A percentile compares a stretch with the other conserved stretches of the same genome.
phyloP scores from a whole-genome alignment of 768 basidiomycete genomes.

The Boletus rufocinnamomeus region DNA sequence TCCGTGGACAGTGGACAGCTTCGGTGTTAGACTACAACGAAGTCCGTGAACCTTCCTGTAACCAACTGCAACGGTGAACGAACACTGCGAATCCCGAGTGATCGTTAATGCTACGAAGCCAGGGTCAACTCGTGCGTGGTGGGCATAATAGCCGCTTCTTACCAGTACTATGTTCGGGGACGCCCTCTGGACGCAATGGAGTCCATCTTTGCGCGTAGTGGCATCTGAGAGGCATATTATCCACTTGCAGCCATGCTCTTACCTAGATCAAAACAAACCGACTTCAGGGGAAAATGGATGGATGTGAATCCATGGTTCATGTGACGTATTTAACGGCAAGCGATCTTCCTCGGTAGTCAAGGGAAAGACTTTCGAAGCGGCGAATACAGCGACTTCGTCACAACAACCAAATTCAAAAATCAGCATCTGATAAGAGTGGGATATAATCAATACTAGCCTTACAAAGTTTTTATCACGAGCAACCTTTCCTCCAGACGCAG shows the following conservation, averaged over 20 bases:
- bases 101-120: no score
- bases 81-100: no score
- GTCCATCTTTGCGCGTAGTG: background rate
- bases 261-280: no score
- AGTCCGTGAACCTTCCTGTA: background rate
- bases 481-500: conserved; percentile 20
- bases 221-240: background rate
- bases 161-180: no score
- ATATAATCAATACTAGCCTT: background rate
- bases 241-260: background rate
- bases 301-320: background rate
- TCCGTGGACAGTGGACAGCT: background rate
- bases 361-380: background rate
- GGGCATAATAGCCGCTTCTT: background rate
- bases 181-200: background rate
- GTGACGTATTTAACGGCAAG: no score
- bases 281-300: background rate
- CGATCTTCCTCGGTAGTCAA: background rate
- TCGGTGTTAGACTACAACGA: background rate
- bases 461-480: conserved; percentile 8
- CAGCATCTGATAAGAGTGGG: background rate
- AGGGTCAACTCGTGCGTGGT: background rate
- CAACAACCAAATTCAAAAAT: background rate
- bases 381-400: background rate
- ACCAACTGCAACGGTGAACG: no score